Evolutionary conservation across 345 rosid genomes (phyloP), one percentile per base, ranked within the genome.

Genomic region (Firmiana major): DNA sequence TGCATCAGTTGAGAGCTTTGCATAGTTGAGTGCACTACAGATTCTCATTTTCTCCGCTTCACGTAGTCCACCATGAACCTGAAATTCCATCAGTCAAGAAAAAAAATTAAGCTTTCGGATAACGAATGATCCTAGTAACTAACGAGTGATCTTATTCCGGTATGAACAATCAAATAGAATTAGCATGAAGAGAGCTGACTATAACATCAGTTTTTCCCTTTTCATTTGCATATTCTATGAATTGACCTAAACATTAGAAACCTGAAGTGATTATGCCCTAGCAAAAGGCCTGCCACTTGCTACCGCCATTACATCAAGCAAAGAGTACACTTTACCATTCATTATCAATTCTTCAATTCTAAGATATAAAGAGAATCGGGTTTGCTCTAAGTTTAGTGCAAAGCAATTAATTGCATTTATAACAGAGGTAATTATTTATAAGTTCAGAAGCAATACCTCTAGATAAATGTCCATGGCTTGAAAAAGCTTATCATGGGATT

Each of bases 401-500:
- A 43, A 34, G 26, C 53, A 71, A 65, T 10, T 26, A 46, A 73
- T 62, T 71, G 46, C 68, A 51, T 58, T 15, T 26, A 34, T 48
- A 34, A 42, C 6, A 68, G 15, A 46, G 24, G 42, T 9, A 58
- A 16, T 68, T 9, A 51, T n/a, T 46, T 38, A 58, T n/a, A 63
- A 63, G 49, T 48, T 63, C 63, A 26, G 42, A n/a, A 3, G 26
- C 10, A 62, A 71, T 84, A 90, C 92, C 92, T 87, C 74, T 36
- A 87, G 51, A 68, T 87, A 90, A 42, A 86, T 75, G 78, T 87
- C 90, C 34, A 87, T 86, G 79, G 91, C 85, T 10, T 71, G 81
- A 79, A 85, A 87, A 63, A 87, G 79, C 46, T 42, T 64, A 53
- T 87, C 89, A 48, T 73, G 78, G 60, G 81, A 87, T 55, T 80